These are phyloP conservation scores for Diaporthe vaccinii DNA, from an alignment of 2,329 filamentous ascomycete species.

Conservation along the genomic window DNA sequence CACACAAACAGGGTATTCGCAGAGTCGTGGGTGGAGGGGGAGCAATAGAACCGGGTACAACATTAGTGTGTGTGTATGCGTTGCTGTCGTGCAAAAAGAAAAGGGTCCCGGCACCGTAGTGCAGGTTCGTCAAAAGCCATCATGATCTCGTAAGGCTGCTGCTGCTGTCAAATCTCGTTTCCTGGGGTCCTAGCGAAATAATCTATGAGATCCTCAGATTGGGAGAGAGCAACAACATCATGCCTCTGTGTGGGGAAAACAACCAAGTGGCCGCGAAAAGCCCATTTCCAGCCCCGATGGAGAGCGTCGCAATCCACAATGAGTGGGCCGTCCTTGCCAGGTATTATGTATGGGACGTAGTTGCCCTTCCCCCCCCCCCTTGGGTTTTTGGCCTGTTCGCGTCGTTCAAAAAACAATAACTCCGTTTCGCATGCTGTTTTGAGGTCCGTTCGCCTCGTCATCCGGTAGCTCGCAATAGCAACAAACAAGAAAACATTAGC, in stretches of 20 bases:
- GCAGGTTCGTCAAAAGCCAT: conserved; percentile 4
- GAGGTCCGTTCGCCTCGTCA: conserved; percentile 11
- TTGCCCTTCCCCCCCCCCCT: background rate
- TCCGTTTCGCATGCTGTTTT: conserved; percentile 35
- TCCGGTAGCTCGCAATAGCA: conserved; percentile 19
- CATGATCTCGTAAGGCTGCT: conserved; percentile 17
- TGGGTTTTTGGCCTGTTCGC: conserved; percentile 6
- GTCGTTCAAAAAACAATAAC: background rate
- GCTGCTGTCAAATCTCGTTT: conserved; percentile 25
- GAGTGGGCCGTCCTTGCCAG: background rate
- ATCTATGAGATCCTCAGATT: conserved; percentile 9
- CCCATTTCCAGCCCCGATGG: background rate
- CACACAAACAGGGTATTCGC: conserved; percentile 17
- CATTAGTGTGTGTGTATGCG: background rate
- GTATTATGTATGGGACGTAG: conserved; percentile 16
- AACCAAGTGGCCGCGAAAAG: background rate
- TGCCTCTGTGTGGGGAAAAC: background rate
- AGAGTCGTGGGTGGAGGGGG: background rate
- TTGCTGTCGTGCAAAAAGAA: background rate
- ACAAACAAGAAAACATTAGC: conserved; percentile 15
- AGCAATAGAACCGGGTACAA: background rate
- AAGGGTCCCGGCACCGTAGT: conserved; percentile 1
- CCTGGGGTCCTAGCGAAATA: background rate
- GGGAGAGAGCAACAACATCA: conserved; percentile 4
- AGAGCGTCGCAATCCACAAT: conserved; percentile 1